Base-by-base conservation (phyloP, 2,329 filamentous ascomycete species). In the Diaporthe capsici region DNA sequence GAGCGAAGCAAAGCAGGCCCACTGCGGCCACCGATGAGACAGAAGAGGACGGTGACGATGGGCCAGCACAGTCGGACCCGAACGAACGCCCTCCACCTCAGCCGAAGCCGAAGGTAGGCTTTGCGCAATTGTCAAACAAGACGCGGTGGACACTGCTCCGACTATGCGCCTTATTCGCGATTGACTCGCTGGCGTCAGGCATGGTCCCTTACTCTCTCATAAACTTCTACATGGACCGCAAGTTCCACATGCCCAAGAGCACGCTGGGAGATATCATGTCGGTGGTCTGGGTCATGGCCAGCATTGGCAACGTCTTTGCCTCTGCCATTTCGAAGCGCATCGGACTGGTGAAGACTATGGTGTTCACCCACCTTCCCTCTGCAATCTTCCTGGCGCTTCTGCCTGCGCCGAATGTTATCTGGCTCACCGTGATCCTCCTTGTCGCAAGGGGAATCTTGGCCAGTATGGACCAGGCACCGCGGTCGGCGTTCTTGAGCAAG, bases 341-440 rank as follows among this genome's bases (percentile, higher is more conserved):
- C 51, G 90, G 90, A 8, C 90, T 95, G 49, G 88, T 94, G 60
- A 92, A 91, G 86, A 94, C 93, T 1, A 95, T 95, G 93, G 92
- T 94, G 12, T 93, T 94, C 80, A 94, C 93, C 0, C 93, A 95
- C 79, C 85, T 95, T 0, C 93, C 93, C 0, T 94, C 92, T 0
- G 87, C 93, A 10, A 83, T 94, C 37, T 92, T 92, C 78, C 87
- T 94, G 1, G 85, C 90, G 20, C 82, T 94, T 28, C 90, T 95
- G 31, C 90, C 91, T 0, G 79, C 92, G 0, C 91, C 92, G 0
- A 82, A 85, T 28, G 85, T 86, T 4, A 83, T 91, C 0, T 85
- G 85, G 15, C 76, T 92, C 34, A 72, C 92, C 0, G 86, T 94
- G 61, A 82, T 87, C 0, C 90, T 95, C 74, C 85, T 94, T 15